phyloP scores from a whole-genome alignment of 768 basidiomycete species.

The Trametes coccinea region DNA sequence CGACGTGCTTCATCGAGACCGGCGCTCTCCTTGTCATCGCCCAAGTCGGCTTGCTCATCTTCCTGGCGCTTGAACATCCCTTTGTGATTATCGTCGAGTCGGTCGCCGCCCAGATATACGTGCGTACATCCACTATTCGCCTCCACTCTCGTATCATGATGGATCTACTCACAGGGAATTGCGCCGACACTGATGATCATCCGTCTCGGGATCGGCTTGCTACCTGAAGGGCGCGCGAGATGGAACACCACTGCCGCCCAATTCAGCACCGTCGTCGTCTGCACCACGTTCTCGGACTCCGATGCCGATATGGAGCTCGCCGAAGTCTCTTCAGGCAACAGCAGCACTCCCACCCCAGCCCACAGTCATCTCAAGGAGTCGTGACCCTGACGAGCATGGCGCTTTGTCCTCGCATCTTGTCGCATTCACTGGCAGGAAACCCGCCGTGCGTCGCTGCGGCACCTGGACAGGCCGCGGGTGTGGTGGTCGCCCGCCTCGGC shows the following conservation, averaged over 20 bases:
- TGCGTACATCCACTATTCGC: slow-evolving; percentile 1
- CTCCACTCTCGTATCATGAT: no score
- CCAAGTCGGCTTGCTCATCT: slow-evolving; percentile 8
- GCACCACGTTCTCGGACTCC: neutral
- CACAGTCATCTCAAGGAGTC: no score
- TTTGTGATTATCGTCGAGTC: slow-evolving; percentile 8
- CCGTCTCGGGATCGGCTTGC: slow-evolving; percentile 10
- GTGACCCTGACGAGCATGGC: no score
- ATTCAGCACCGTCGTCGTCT: slow-evolving; percentile 19
- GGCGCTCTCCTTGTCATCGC: slow-evolving; percentile 10
- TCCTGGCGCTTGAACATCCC: slow-evolving; percentile 6
- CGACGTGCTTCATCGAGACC: slow-evolving; percentile 6
- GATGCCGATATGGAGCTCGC: neutral
- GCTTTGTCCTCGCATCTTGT: no score
- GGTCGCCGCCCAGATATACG: slow-evolving; percentile 15
- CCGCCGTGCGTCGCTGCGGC: no score
- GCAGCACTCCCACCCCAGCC: no score
- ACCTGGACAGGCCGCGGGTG: no score
- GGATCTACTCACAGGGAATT: slow-evolving; percentile 7
- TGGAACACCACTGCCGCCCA: slow-evolving; percentile 9
- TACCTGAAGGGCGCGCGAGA: slow-evolving; percentile 12
- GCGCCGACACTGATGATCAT: slow-evolving; percentile 21
- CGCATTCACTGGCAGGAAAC: no score
- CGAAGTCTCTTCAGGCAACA: no score
- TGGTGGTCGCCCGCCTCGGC: no score